Evolutionary conservation across 106 monocot genomes (phyloP), one percentile per base, ranked within the genome.

Genomic region (Amphibolis antarctica): DNA sequence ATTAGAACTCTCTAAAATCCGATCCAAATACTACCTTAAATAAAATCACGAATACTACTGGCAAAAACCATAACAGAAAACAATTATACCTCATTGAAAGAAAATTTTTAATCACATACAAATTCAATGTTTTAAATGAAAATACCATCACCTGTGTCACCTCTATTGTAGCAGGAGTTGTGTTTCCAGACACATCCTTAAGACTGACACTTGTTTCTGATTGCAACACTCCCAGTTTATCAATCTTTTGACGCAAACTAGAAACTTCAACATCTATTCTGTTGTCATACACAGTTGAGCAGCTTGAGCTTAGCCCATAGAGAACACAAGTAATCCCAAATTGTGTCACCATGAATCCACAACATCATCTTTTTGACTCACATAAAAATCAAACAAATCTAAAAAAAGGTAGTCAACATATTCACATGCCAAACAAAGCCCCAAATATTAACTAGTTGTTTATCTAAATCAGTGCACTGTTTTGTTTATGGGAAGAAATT

Each of bases 191-290:
- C 21, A 74, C 76, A 52, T 69, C 54, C 29, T 48, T 64, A 59
- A 23, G 62, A 63, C 44, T 55, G 42, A 69, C 44, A 57, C 50
- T 69, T 53, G 65, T 69, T 67, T 11, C 55, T 60, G 15, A 17
- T 22, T 67, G 62, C 65, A 81, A 29, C 47, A 46, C 74, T 75
- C 79, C 72, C 17, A 75, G 65, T 56, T 59, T 72, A 69, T 77
- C 78, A 63, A 93, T 61, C 69, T 69, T 85, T 77, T 76, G 60
- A 19, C 67, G 59, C 42, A 93, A 68, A 46, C 74, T 75, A 60
- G 71, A 70, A 45, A 49, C 74, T 85, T 93, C 88, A 46, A 77
- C 71, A 62, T 93, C 87, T 76, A 93, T 63, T 80, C 92, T 93
- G 82, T 26, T 24, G 12, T 24, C 29, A 1, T 24, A 59, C 28